Evolutionary conservation across 2,329 filamentous ascomycete species (phyloP), one percentile per base, ranked within the genome.

Genomic region (Talaromyces verruculosus): DNA sequence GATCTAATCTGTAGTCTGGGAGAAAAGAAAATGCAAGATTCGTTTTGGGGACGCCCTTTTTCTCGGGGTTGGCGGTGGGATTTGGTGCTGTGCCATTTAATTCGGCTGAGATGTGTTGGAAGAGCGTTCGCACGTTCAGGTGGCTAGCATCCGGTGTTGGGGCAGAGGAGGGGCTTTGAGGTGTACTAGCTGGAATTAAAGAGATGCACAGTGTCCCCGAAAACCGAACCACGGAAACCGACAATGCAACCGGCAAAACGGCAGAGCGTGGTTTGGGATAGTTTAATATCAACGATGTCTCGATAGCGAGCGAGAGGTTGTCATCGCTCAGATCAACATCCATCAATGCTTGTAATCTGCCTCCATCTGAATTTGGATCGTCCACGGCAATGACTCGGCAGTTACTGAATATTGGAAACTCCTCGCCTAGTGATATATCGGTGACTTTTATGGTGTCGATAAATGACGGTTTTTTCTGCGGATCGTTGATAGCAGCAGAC

Each of bases 401-500:
- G 78, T 99, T 99, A 82, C 93, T 97, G 78, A 99, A 96, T 63
- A 99, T 99, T 33, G 95, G 95, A 70, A 98, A 99, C 73, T 99
- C 95, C 73, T 99, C 95, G 35, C 95, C 95, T 4, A 99, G 83
- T 61, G 90, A 96, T 67, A 99, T 88, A 79, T 99, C 94, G 2
- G 93, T 97, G 63, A 99, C 91, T 30, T 89, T 89, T 68, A 99
- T 98, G 74, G 95, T 91, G 76, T 96, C 94, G 37, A 99, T 84
- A 77, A 96, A 99, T 70, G 93, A 91, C 0, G 95, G 95, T 64
- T 95, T 90, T 67, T 95, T 91, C 53, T 88, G 88, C 11, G 87
- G 85, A n/a, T 93, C 90, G 73, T 99, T 99, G 65, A 99, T 83
- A 0, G 94, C 87, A 63, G 91, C 91, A 1, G 89, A 96, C 45